These are phyloP conservation scores for Cyclotella baltica DNA, from an alignment of 108 stramenopile genomes.

Conservation along the genomic window DNA sequence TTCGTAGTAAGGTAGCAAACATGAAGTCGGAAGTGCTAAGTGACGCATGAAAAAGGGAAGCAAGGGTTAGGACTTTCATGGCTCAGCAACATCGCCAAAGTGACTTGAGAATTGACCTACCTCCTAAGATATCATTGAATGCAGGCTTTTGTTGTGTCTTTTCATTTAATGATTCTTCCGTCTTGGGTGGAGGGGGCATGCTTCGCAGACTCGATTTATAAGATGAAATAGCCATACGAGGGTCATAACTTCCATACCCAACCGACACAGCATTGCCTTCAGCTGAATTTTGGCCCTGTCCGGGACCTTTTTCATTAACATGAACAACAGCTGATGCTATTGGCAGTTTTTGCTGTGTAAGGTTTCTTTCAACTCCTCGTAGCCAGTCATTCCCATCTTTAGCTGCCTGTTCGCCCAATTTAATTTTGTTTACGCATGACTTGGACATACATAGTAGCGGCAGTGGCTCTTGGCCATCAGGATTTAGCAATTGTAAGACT, in stretches of 20 bases:
- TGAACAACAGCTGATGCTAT: conserved; percentile 23
- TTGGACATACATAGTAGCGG: conserved; percentile 71
- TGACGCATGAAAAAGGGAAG: neutral
- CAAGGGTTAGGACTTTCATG: conserved; percentile 51
- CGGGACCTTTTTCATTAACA: neutral
- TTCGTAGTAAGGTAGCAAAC: conserved; percentile 85
- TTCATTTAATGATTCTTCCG: neutral
- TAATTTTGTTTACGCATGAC: conserved; percentile 73
- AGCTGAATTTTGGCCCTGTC: conserved; percentile 11
- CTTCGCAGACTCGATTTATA: conserved; percentile 65
- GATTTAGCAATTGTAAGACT: conserved; percentile 55
- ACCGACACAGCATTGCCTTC: conserved; percentile 21
- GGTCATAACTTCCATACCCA: conserved; percentile 79
- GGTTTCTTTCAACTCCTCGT: conserved; percentile 65
- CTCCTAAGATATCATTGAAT: conserved; percentile 24
- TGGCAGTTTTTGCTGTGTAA: conserved; percentile 45
- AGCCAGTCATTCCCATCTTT: conserved; percentile 67
- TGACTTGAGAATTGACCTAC: neutral
- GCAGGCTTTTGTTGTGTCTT: neutral
- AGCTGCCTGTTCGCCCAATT: conserved; percentile 65
- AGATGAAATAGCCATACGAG: conserved; percentile 53
- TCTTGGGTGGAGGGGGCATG: conserved; percentile 75
- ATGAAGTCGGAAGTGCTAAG: conserved; percentile 50
- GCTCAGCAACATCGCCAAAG: too few relatives aligned
- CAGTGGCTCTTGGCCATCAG: conserved; percentile 53